phyloP scores from a whole-genome alignment of 768 basidiomycete genomes.

The Hebeloma cylindrosporum region DNA sequence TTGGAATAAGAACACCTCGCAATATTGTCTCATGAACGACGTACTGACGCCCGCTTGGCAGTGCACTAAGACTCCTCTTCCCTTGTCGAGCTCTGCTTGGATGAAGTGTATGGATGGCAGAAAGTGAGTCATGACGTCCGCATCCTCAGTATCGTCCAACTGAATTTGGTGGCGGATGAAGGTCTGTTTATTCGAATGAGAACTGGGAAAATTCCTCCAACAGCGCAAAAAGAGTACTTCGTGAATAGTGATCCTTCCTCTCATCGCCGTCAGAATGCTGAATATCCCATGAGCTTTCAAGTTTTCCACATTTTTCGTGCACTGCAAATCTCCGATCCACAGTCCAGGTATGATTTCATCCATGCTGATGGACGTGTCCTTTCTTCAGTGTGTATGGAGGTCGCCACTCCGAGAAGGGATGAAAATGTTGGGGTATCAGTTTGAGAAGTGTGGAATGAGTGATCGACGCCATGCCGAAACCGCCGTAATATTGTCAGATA shows the following conservation, averaged over 20 bases:
- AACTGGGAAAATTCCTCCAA: conserved; percentile 53
- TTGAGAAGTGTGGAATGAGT: too few relatives aligned
- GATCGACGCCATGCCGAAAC: too few relatives aligned
- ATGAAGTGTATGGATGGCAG: conserved; percentile 83
- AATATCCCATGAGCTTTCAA: conserved; percentile 74
- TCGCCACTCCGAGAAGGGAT: too few relatives aligned
- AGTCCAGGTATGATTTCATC: conserved; percentile 77
- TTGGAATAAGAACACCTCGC: not conserved
- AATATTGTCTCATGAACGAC: conserved; percentile 21
- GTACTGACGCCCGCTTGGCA: conserved; percentile 88
- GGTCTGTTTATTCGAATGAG: conserved; percentile 46
- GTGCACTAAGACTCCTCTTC: conserved; percentile 80
- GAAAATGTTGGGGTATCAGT: too few relatives aligned
- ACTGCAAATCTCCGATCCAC: conserved; percentile 82
- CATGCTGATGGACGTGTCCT: conserved; percentile 50
- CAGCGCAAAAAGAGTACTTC: conserved; percentile 42
- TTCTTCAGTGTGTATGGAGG: too few relatives aligned
- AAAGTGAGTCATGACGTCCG: conserved; percentile 78
- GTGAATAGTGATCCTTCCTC: conserved; percentile 62
- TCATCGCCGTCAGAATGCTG: conserved; percentile 72
- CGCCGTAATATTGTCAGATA: too few relatives aligned
- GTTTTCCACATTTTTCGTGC: conserved; percentile 59
- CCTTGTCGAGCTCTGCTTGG: conserved; percentile 71
- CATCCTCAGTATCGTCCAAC: conserved; percentile 72
- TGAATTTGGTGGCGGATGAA: conserved; percentile 79